Evolutionary conservation across 2,329 filamentous ascomycete species (phyloP).

Genomic region (Colletotrichum magnum): DNA sequence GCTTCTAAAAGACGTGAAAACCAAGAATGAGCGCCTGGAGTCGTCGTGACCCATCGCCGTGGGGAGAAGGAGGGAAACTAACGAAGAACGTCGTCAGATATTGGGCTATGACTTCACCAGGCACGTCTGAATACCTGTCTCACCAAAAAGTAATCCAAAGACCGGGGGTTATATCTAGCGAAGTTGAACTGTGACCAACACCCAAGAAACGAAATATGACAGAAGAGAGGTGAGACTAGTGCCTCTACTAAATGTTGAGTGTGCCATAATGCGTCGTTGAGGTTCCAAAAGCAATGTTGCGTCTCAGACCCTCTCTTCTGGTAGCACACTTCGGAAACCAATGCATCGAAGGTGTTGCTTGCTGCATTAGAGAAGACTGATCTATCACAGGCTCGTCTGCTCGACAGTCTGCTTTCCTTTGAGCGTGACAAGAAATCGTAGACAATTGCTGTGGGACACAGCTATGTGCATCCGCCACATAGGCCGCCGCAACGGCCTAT

Average conservation of each 20-base stretch:
- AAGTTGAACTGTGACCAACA: neutral
- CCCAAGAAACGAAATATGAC: constrained; percentile 24
- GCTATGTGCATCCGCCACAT: too few species aligned
- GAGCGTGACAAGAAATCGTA: too few species aligned
- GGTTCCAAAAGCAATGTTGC: constrained; percentile 25
- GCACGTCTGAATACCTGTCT: neutral
- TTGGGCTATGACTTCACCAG: too few species aligned
- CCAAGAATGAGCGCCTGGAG: too few species aligned
- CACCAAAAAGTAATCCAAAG: neutral
- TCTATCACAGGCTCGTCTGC: neutral
- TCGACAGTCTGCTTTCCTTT: neutral
- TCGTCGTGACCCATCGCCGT: too few species aligned
- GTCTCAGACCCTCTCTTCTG: constrained; percentile 14
- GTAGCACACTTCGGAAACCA: neutral
- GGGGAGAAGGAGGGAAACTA: too few species aligned
- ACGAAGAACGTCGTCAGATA: too few species aligned
- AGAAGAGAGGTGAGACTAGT: constrained; percentile 20
- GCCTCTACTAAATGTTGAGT: constrained; percentile 6
- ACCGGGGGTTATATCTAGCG: neutral
- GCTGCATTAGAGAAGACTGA: neutral
- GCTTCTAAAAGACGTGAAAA: too few species aligned
- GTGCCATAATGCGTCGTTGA: constrained; percentile 14
- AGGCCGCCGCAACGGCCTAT: too few species aligned
- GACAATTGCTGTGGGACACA: too few species aligned
- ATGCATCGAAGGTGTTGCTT: neutral